phyloP scores from a whole-genome alignment of 768 basidiomycete species.

The Podaxis sp. region DNA sequence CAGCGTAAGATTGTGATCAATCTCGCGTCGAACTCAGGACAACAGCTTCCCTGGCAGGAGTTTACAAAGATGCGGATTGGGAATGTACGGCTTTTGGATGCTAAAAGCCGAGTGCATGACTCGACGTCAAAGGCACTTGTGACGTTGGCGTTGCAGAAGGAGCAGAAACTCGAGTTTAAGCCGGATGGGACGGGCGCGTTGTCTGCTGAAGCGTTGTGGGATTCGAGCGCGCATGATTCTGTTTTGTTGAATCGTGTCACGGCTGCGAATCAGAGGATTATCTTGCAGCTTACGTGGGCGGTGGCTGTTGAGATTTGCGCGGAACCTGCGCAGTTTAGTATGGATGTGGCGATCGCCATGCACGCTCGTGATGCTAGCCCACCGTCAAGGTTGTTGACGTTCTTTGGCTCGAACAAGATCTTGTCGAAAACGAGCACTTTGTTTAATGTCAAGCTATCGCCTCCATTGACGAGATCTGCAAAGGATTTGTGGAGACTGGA shows the following conservation, averaged over 20 bases:
- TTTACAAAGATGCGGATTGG: slow-evolving; percentile 77
- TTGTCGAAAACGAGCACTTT: slow-evolving; percentile 79
- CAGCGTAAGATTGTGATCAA: slow-evolving; percentile 80
- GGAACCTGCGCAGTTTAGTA: slow-evolving; percentile 85
- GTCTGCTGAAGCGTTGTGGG: slow-evolving; percentile 80
- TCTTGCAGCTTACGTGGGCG: slow-evolving; percentile 76
- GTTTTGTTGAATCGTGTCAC: slow-evolving; percentile 85
- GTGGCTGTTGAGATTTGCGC: slow-evolving; percentile 82
- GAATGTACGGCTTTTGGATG: slow-evolving; percentile 82
- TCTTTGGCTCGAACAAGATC: slow-evolving; percentile 78
- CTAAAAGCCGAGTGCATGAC: slow-evolving; percentile 79
- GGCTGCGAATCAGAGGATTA: slow-evolving; percentile 69
- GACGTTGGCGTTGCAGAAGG: slow-evolving; percentile 72
- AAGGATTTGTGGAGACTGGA: slow-evolving; percentile 94
- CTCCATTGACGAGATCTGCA: slow-evolving; percentile 82
- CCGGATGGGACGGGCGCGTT: slow-evolving; percentile 82
- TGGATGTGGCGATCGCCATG: slow-evolving; percentile 86
- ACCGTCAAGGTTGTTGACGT: slow-evolving; percentile 72
- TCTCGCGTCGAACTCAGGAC: slow-evolving; percentile 85
- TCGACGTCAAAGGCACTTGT: slow-evolving; percentile 70
- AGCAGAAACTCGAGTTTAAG: slow-evolving; percentile 72
- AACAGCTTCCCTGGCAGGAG: slow-evolving; percentile 84
- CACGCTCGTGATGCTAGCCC: slow-evolving; percentile 82
- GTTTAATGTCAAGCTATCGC: slow-evolving; percentile 78
- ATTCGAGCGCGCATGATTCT: slow-evolving; percentile 89